Percentiles rank a stretch among this genome's conserved stretches.
phyloP scores from a whole-genome alignment of 2,329 filamentous ascomycete genomes.

The Pseudocercospora fijiensis region DNA sequence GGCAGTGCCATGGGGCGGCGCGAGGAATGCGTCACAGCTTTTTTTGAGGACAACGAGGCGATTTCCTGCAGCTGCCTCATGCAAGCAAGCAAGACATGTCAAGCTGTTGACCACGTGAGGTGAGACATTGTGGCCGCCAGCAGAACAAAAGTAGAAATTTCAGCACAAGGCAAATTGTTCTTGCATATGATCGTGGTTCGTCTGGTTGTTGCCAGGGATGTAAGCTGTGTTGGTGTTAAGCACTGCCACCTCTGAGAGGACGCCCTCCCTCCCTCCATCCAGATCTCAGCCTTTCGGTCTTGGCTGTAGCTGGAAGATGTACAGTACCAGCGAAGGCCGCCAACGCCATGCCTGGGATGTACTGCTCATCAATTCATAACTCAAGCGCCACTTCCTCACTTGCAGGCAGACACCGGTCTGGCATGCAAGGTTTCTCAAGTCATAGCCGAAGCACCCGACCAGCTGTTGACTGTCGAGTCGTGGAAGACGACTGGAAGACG shows the following conservation, averaged over 20 bases:
- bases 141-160: not conserved
- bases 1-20: constrained; percentile 6
- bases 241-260: constrained; percentile 7
- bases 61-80: constrained; percentile 5
- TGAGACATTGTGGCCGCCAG: constrained; percentile 1
- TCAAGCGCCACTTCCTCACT: not conserved
- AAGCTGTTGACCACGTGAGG: not conserved
- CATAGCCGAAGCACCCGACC: too few species aligned
- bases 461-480: too few species aligned
- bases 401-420: not conserved
- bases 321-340: not conserved
- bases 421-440: not conserved
- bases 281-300: not conserved
- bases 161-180: not conserved
- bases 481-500: not conserved
- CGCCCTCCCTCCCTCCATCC: too few species aligned
- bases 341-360: not conserved
- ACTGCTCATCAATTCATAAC: not conserved
- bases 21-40: constrained; percentile 2
- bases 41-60: constrained; percentile 1
- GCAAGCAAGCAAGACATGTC: not conserved
- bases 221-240: not conserved
- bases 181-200: not conserved
- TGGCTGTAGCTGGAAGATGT: not conserved
- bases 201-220: not conserved